Conservation (phyloP, 2,329 filamentous ascomycete species). For the Fusarium hostae region DNA sequence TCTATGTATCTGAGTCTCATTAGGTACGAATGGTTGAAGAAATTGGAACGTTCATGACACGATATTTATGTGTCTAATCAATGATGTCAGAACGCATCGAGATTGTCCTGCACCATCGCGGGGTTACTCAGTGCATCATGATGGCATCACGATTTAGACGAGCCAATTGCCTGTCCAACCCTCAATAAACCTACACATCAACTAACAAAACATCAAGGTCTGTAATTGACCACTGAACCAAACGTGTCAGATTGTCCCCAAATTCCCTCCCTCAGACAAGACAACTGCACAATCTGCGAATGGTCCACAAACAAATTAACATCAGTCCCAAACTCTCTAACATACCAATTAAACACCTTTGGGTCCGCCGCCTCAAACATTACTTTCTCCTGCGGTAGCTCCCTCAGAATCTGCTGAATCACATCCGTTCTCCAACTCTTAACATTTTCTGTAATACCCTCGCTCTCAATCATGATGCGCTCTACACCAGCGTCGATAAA, state of each 20-base stretch:
- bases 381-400: slow-evolving; percentile 61
- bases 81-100: slow-evolving; percentile 32
- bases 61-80: not conserved
- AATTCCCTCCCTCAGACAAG: slow-evolving; percentile 61
- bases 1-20: not conserved
- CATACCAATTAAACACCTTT: slow-evolving; percentile 66
- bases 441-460: slow-evolving; percentile 69
- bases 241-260: slow-evolving; percentile 67
- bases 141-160: slow-evolving; percentile 18
- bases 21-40: not conserved
- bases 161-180: not conserved
- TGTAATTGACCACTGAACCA: slow-evolving; percentile 45
- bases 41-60: not conserved
- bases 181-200: not conserved
- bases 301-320: slow-evolving; percentile 68
- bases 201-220: not conserved
- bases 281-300: slow-evolving; percentile 67
- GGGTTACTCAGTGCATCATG: slow-evolving; percentile 15
- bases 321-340: slow-evolving; percentile 66
- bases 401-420: slow-evolving; percentile 62
- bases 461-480: slow-evolving; percentile 68
- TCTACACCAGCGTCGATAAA: slow-evolving; percentile 65
- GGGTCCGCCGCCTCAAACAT: slow-evolving; percentile 70
- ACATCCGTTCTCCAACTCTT: slow-evolving; percentile 65
- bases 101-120: slow-evolving; percentile 2